Percentiles rank a stretch among this genome's conserved stretches.
These are phyloP conservation scores for Diutina neorugosa DNA, from an alignment of 1,139 yeast species.

Conservation along the genomic window DNA sequence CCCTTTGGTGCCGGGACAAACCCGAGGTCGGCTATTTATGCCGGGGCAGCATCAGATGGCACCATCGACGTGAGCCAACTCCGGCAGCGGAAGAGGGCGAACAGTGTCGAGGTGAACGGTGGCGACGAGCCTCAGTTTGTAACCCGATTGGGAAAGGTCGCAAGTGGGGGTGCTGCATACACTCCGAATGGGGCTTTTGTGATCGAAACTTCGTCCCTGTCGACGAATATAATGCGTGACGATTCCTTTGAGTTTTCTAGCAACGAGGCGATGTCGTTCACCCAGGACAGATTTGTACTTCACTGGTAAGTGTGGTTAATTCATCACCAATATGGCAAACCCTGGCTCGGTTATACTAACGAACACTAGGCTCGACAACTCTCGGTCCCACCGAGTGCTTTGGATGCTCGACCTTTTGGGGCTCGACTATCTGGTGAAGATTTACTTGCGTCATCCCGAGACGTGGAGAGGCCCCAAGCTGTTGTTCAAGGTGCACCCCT, in stretches of 20 bases:
- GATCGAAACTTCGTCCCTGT: neutral
- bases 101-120: neutral
- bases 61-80: neutral
- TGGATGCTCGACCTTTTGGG: conserved; percentile 45
- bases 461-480: conserved; percentile 34
- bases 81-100: too few species aligned
- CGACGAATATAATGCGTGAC: neutral
- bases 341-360: neutral
- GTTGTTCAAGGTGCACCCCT: conserved; percentile 39
- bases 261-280: neutral
- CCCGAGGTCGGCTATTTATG: neutral
- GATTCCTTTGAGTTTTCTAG: neutral
- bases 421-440: conserved; percentile 37
- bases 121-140: neutral
- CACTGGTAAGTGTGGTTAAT: conserved; percentile 12
- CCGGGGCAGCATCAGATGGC: neutral
- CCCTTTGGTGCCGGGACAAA: neutral
- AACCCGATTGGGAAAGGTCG: neutral
- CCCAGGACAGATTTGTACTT: conserved; percentile 7
- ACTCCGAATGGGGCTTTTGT: neutral
- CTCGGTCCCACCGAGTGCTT: conserved; percentile 40
- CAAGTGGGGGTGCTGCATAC: neutral
- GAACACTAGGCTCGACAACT: conserved; percentile 31
- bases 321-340: too few species aligned
- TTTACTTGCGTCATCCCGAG: conserved; percentile 32